phyloP scores from a whole-genome alignment of 768 basidiomycete species.

The Galerina sulciceps region DNA sequence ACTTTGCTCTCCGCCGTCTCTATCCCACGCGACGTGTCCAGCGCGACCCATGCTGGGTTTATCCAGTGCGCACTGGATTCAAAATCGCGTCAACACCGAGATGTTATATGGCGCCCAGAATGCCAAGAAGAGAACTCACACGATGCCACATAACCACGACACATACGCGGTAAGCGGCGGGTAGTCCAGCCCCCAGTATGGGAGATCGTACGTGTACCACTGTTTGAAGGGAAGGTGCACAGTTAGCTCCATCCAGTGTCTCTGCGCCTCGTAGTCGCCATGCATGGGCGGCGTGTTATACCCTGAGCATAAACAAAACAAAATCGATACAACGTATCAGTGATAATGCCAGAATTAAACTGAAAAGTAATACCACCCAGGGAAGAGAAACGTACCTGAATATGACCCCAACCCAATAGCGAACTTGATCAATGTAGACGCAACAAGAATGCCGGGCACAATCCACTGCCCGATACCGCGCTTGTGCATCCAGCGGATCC shows the following conservation, averaged over 20 bases:
- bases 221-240: conserved; percentile 70
- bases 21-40: conserved; percentile 71
- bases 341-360: neutral
- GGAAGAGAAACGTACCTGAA: conserved; percentile 62
- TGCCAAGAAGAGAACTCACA: conserved; percentile 50
- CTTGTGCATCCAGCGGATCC: conserved; percentile 84
- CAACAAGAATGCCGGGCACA: conserved; percentile 56
- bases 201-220: conserved; percentile 90
- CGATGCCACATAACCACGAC: conserved; percentile 79
- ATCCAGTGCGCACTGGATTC: conserved; percentile 38
- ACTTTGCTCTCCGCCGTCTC: conserved; percentile 68
- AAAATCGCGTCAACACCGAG: neutral
- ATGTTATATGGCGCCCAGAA: neutral
- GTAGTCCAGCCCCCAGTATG: conserved; percentile 96
- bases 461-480: conserved; percentile 63
- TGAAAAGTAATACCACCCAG: neutral
- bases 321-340: conserved; percentile 1
- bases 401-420: conserved; percentile 77
- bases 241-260: conserved; percentile 96
- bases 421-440: conserved; percentile 65
- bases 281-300: conserved; percentile 77
- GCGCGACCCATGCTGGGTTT: conserved; percentile 70
- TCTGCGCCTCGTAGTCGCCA: conserved; percentile 92
- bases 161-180: conserved; percentile 91
- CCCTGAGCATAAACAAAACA: conserved; percentile 45